These are phyloP conservation scores for Malus asiatica DNA, from an alignment of 306 rosid genomes.

Conservation along the genomic window DNA sequence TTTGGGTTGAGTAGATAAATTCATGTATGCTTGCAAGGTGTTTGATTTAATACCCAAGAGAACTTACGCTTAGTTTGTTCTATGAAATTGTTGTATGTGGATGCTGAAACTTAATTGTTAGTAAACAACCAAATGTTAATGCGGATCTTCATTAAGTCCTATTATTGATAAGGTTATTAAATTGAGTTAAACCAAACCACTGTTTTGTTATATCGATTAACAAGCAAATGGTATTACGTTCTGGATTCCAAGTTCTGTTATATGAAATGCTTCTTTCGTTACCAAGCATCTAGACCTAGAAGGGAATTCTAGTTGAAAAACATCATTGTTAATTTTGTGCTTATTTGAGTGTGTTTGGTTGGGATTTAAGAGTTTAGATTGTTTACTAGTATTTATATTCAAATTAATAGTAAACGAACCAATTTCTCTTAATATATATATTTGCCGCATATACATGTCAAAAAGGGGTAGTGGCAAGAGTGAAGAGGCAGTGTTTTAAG, in stretches of 20 bases:
- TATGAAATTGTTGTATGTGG: too few relatives aligned
- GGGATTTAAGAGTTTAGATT: neutral
- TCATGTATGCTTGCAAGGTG: too few relatives aligned
- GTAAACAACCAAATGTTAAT: too few relatives aligned
- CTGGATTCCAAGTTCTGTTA: neutral
- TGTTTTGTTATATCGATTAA: too few relatives aligned
- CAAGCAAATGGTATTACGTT: neutral
- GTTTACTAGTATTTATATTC: neutral
- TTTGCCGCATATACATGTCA: neutral
- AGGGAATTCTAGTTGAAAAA: neutral
- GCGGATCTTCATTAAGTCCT: too few relatives aligned
- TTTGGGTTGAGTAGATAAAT: too few relatives aligned
- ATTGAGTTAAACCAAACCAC: too few relatives aligned
- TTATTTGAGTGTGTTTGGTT: neutral
- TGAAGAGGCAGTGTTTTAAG: neutral
- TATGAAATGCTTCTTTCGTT: neutral
- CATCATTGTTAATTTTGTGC: neutral
- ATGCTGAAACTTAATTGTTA: too few relatives aligned
- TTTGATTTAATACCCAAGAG: too few relatives aligned
- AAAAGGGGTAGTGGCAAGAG: neutral
- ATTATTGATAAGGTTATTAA: too few relatives aligned
- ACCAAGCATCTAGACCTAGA: neutral
- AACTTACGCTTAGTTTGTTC: too few relatives aligned
- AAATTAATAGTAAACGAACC: neutral
- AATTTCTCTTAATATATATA: neutral